Evolutionary conservation across 2,329 filamentous ascomycete genomes (phyloP).

Genomic region (Hortaea sp.): DNA sequence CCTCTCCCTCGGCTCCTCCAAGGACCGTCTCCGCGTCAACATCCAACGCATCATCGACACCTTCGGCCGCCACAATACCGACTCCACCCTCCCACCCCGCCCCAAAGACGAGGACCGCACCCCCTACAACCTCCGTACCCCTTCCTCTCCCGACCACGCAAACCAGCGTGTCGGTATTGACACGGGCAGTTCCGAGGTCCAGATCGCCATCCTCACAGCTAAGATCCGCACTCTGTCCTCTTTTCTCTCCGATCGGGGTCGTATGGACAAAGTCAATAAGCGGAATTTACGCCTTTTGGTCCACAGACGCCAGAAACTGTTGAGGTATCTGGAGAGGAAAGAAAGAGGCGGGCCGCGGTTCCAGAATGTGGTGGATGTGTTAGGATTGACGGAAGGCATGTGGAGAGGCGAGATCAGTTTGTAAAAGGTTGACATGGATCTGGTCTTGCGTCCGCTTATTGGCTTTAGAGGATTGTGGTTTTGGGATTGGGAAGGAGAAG

Average conservation of each 20-base stretch:
- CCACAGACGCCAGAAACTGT: conserved; percentile 77
- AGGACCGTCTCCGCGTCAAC: conserved; percentile 72
- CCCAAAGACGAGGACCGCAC: conserved; percentile 26
- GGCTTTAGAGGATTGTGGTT: too few relatives aligned
- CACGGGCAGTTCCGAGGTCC: conserved; percentile 93
- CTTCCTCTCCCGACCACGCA: background rate
- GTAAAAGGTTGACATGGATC: conserved; percentile 28
- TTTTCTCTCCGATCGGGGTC: conserved; percentile 58
- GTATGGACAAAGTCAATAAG: conserved; percentile 91
- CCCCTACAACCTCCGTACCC: conserved; percentile 12
- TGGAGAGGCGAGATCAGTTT: conserved; percentile 84
- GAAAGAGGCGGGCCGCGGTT: conserved; percentile 87
- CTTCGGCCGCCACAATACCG: conserved; percentile 87
- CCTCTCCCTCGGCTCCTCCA: conserved; percentile 65
- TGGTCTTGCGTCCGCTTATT: too few relatives aligned
- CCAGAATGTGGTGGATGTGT: conserved; percentile 70
- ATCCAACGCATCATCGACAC: conserved; percentile 73
- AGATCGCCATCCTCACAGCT: conserved; percentile 86
- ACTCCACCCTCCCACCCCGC: conserved; percentile 56
- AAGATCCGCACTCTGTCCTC: conserved; percentile 79
- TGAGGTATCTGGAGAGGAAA: conserved; percentile 78
- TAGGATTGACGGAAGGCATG: conserved; percentile 78
- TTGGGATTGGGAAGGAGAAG: too few relatives aligned
- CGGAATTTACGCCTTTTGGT: conserved; percentile 76
- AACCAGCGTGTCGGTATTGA: conserved; percentile 69